Base-by-base conservation (phyloP, 257 asterid genomes). In the Parsonsia alboflavescens region DNA sequence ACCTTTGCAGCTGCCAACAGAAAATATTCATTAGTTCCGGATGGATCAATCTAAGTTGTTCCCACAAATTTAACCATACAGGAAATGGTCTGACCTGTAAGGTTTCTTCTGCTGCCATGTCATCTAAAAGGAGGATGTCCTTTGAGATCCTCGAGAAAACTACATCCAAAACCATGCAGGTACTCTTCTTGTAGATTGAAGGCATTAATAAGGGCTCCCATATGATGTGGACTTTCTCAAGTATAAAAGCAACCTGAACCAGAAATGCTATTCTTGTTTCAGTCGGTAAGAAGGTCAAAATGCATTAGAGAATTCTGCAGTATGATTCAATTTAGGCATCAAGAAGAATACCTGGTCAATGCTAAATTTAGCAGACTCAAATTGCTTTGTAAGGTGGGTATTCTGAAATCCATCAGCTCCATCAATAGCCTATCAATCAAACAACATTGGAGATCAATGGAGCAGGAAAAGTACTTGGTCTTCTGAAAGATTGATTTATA, bases 41-140 rank as follows among this genome's bases (percentile, higher is more conserved):
- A 75, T 82, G 82, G 82, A 70, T 75, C 42, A 73, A 72, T 28
- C 5, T 54, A 42, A 52, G 12, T 53, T 54, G 9, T 26, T 56
- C 71, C 53, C 41, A 54, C 24, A 74, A 62, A 30, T 61, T 21
- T 2, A 64, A 73, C 26, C 26, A 49, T 54, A 21, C n/a, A 7
- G 22, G 39, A 54, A 61, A 49, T 63, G 1, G 62, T 41, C 68
- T 65, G 71, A 90, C 99, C 97, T 92, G 99, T 84, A 92, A 82
- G 72, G 99, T 95, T 87, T 95, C 99, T 72, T 92, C 98, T 28
- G 97, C 97, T 0, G 97, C 99, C 96, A 95, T 88, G 78, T 95
- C 99, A 83, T 92, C 97, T 77, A 95, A 80, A 46, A 86, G 86
- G 76, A 95, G 93, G 79, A 95, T 89, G 79, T 95, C 97, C 79